These are phyloP conservation scores for Tetratostichococcus sp. DNA, from an alignment of 139 green algal species.

Conservation along the genomic window DNA sequence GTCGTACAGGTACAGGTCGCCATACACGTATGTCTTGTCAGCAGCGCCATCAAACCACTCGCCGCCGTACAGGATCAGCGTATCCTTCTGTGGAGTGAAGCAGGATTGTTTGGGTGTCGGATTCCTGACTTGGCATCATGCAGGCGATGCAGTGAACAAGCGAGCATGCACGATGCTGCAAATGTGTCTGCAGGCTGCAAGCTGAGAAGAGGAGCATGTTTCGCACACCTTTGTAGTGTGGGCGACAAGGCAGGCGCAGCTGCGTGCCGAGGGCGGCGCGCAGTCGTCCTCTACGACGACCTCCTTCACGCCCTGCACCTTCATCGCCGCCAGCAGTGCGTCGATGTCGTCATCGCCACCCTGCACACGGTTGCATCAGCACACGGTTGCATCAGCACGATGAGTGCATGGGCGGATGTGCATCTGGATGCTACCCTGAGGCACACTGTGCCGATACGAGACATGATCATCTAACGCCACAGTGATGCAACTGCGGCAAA, in stretches of 20 bases:
- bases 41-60: constrained; percentile 75
- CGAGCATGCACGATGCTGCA: too few species aligned
- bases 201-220: too few species aligned
- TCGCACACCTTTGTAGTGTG: constrained; percentile 36
- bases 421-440: too few species aligned
- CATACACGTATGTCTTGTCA: constrained; percentile 81
- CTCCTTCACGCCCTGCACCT: constrained; percentile 52
- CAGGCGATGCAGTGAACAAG: background rate
- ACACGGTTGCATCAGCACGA: too few species aligned
- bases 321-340: constrained; percentile 73
- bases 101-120: background rate
- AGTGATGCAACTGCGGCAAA: too few species aligned
- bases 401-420: too few species aligned
- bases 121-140: too few species aligned
- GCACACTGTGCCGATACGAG: too few species aligned
- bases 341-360: constrained; percentile 87
- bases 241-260: constrained; percentile 65
- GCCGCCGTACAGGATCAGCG: constrained; percentile 80
- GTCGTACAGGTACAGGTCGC: constrained; percentile 85
- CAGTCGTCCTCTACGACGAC: constrained; percentile 56
- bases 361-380: background rate
- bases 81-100: background rate
- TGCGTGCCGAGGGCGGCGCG: constrained; percentile 66
- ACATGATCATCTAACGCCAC: too few species aligned
- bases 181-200: too few species aligned